Percentiles rank a stretch among this genome's conserved stretches.
Conservation (phyloP, 495 filamentous ascomycete species). For the Podospora appendiculata region DNA sequence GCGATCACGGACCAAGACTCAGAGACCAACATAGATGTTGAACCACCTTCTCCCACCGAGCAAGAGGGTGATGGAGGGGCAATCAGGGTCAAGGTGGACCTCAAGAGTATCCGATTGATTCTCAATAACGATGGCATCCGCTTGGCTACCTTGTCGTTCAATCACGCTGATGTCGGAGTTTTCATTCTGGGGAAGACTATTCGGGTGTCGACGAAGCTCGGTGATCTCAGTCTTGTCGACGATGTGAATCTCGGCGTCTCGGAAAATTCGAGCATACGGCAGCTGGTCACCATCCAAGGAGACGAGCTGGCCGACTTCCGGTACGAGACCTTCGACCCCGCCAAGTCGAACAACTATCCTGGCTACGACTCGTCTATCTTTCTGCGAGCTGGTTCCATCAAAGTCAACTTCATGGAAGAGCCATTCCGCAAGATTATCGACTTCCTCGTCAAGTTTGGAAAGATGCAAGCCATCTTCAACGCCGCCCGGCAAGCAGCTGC, state of each 20-base stretch:
- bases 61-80: conserved; percentile 31
- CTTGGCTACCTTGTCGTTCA: conserved; percentile 84
- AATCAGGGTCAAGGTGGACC: conserved; percentile 73
- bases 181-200: conserved; percentile 79
- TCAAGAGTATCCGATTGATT: conserved; percentile 88
- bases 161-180: conserved; percentile 82
- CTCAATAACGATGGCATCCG: conserved; percentile 98
- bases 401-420: conserved; percentile 92
- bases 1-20: conserved; percentile 30
- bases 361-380: conserved; percentile 93
- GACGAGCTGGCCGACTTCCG: conserved; percentile 96
- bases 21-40: conserved; percentile 27
- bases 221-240: conserved; percentile 80
- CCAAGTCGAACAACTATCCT: conserved; percentile 61
- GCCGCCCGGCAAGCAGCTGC: conserved; percentile 92
- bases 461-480: conserved; percentile 99
- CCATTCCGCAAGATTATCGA: conserved; percentile 98
- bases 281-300: conserved; percentile 88
- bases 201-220: conserved; percentile 77
- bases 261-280: conserved; percentile 70
- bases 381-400: conserved; percentile 85
- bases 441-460: conserved; percentile 95
- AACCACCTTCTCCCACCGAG: conserved; percentile 17
- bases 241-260: conserved; percentile 89
- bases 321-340: conserved; percentile 88